Base-by-base conservation (phyloP, 441 rosid species). In the Gossypium aridum region DNA sequence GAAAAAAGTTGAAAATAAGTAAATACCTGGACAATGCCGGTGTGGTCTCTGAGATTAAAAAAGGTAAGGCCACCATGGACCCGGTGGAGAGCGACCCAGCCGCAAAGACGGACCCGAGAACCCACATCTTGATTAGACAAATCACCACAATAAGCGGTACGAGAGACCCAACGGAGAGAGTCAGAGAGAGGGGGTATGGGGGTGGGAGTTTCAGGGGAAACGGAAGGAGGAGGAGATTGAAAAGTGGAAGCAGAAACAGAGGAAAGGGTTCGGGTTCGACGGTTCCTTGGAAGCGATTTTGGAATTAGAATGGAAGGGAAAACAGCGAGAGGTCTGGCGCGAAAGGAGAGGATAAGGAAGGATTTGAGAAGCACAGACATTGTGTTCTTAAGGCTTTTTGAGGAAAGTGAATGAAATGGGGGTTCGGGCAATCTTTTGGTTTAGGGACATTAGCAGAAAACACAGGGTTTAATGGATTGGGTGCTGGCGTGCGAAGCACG, bases 1-100 rank as follows among this genome's bases (percentile, higher is more conserved):
- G 62, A 12, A 57, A 19, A 57, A 10, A 20, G 23, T 3, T 37
- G 43, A 37, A 37, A 37, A 4, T 10, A 9, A 16, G 28, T 0
- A 14, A 3, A 68, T 55, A 91, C 99, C 97, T 95, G 98, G 31
- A 95, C 89, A 76, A 89, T 87, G 77, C 99, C 98, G 51, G 97
- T 86, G 79, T 93, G 97, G 87, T 95, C 99, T 85, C 99, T 87
- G 70, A 96, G 95, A 74, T 90, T 96, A 80, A 96, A 81, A 84
- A 96, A 93, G 66, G 97, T 89, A 71, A 96, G 95, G 10, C 93
- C 92, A 17, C 95, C 97, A 45, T 96, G 99, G 76, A 90, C 90
- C 66, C 99, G 78, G 72, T 89, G 97, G 56, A 90, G 87, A 1
- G 98, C 99, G 53, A 96, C 99, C 99, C 98, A 96, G 0, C 98